Base-by-base conservation (phyloP, 2,329 filamentous ascomycete species). In the Botrytis aclada region DNA sequence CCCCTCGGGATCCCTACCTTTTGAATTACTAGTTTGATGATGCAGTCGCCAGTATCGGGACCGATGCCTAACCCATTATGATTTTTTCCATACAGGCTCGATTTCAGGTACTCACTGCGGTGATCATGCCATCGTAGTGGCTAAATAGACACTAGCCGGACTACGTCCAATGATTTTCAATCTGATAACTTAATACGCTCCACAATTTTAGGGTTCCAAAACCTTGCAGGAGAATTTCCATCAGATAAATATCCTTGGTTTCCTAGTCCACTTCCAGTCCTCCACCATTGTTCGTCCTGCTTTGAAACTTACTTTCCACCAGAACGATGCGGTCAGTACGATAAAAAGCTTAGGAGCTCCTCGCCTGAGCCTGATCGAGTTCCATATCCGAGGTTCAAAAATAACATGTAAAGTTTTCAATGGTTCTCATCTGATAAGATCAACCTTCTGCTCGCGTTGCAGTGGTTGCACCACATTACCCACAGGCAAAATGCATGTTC, bases 391-490 rank as follows among this genome's bases (percentile, higher is more conserved):
- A 63, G 39, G n/a, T 3, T 43, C 6, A 20, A 18, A 29, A 56
- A 8, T 22, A 43, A 20, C 25, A 41, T 41, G n/a, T 25, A 9
- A 37, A 37, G 12, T 6, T 47, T 65, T 47, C 14, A 25, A n/a
- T 63, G 62, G 41, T 34, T 65, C 62, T 65, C 41, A 65, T 65
- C 62, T 65, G 62, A 65, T 65, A 65, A 65, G 62, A 65, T 65
- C 43, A 6, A 39, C 22, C 29, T 39, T 54, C 37, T 39, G 25
- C 34, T 54, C 29, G 43, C 43, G 22, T 51, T 51, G 22, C 22
- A 29, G n/a, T 18, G 47, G 25, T 54, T n/a, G 25, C 22, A 29
- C 16, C 22, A 29, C 25, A 20, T 25, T 51, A 16, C 29, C 41
- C 29, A 34, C 14, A 12, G 22, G 22, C 34, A 66, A 34, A 29